Evolutionary conservation across 1,139 yeast genomes (phyloP), one percentile per base, ranked within the genome.

Genomic region (Saccharomyces pastorianus): DNA sequence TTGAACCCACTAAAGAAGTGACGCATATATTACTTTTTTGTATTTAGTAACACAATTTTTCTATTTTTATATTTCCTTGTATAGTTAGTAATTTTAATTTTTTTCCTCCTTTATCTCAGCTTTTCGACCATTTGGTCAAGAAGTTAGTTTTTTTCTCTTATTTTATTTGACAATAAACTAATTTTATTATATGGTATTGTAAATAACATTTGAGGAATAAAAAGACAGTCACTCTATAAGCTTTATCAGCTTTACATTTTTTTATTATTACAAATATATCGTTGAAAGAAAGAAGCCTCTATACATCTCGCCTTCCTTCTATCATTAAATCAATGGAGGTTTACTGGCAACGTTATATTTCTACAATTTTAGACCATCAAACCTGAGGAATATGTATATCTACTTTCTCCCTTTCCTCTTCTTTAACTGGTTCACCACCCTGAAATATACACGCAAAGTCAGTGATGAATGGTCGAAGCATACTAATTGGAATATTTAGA

Each of bases 391-490:
- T 72, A 51, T 66, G 67, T 14, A 72, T 57, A 47, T 73, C 74
- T 49, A 73, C 51, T 14, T 59, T 56, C 47, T 72, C 74, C 54
- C 76, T 65, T 31, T 62, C 61, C 17, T 56, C 57, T 41, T 62
- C 53, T 26, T 63, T 58, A 4, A 69, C 55, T 1, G 84, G 82
- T 2, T 68, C 69, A 1, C 76, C 79, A 32, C 76, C 75, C 55
- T 81, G 84, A 64, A 87, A 88, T 7, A 88, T 78, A 60, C 82
- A 79, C 28, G 73, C 77, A 65, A 81, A 85, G 65, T 88, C 89
- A 50, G 79, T 79, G 62, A 88, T 76, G 55, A 86, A 79, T 17
- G 82, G 76, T 50, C 79, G 78, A 57, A 88, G 74, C 5, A 87
- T 79, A 52, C 82, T 84, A 20, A 84, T 75, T 0, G 95, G 83